A percentile compares a stretch with the other conserved stretches of the same genome.
phyloP scores from a whole-genome alignment of 192 early-diverging fungal species.

The Jimgerdemannia flammicorona region DNA sequence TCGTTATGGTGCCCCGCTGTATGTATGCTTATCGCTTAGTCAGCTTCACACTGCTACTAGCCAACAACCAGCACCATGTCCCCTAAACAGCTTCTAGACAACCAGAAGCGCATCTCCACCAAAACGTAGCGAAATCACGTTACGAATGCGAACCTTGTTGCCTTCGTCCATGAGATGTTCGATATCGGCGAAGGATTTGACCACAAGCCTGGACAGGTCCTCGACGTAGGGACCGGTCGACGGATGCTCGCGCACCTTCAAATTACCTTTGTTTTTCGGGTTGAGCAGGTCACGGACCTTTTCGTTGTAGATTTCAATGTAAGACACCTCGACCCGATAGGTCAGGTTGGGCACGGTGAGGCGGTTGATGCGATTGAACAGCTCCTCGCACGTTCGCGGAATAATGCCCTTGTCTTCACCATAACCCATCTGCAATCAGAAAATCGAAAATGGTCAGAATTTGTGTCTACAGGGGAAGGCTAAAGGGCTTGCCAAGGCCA shows the following conservation, averaged over 20 bases:
- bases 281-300: constrained; percentile 78
- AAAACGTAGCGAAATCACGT: not conserved
- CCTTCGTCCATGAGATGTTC: constrained; percentile 75
- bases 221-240: constrained; percentile 85
- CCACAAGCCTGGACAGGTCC: constrained; percentile 82
- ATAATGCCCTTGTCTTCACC: constrained; percentile 82
- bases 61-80: too few species aligned
- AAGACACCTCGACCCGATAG: constrained; percentile 76
- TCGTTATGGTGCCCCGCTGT: too few species aligned
- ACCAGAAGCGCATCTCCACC: not conserved
- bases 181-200: constrained; percentile 67
- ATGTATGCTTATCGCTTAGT: too few species aligned
- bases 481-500: too few species aligned
- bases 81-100: too few species aligned
- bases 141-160: constrained; percentile 58
- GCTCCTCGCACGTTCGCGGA: constrained; percentile 74
- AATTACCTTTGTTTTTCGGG: constrained; percentile 66
- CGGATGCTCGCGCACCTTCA: constrained; percentile 82
- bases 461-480: not conserved
- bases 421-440: constrained; percentile 54
- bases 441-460: not conserved
- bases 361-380: constrained; percentile 66
- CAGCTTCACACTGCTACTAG: not conserved
- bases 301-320: constrained; percentile 93
- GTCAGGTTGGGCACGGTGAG: constrained; percentile 37